Conservation (phyloP, 108 stramenopile species). For the Skeletonema menzelii region DNA sequence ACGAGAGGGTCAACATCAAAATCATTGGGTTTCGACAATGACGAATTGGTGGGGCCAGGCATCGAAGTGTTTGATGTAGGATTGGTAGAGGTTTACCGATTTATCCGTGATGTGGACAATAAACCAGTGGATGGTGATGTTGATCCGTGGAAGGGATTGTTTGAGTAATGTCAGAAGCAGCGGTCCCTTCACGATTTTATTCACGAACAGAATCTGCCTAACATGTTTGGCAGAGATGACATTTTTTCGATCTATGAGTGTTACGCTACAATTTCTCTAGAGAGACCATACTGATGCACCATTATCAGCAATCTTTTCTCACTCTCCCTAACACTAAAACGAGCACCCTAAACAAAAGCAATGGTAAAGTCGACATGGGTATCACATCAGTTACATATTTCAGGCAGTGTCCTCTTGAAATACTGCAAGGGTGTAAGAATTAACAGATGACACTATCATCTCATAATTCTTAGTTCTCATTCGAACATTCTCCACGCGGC, state of each 20-base stretch:
- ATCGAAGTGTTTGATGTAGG: constrained; percentile 49
- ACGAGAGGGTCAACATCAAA: constrained; percentile 41
- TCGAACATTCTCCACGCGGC: constrained; percentile 70
- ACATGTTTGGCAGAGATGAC: no score
- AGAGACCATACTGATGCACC: no score
- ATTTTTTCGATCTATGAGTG: no score
- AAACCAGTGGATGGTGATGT: constrained; percentile 44
- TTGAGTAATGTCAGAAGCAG: constrained; percentile 14
- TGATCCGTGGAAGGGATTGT: constrained; percentile 41
- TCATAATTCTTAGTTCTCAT: constrained; percentile 74
- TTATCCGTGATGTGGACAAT: constrained; percentile 46
- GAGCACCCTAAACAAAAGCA: neutral
- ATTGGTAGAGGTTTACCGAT: constrained; percentile 44
- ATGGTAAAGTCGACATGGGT: neutral
- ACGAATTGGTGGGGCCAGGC: constrained; percentile 39
- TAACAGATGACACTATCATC: constrained; percentile 76
- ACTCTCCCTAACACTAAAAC: neutral
- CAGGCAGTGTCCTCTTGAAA: constrained; percentile 38
- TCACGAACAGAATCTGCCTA: no score
- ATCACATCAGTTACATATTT: neutral
- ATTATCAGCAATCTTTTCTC: neutral
- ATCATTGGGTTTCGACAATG: constrained; percentile 40
- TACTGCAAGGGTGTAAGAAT: constrained; percentile 70
- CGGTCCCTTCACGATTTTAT: no score
- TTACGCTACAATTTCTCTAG: no score